Evolutionary conservation across 2,329 filamentous ascomycete species (phyloP).

Genomic region (Xylogone sp.): DNA sequence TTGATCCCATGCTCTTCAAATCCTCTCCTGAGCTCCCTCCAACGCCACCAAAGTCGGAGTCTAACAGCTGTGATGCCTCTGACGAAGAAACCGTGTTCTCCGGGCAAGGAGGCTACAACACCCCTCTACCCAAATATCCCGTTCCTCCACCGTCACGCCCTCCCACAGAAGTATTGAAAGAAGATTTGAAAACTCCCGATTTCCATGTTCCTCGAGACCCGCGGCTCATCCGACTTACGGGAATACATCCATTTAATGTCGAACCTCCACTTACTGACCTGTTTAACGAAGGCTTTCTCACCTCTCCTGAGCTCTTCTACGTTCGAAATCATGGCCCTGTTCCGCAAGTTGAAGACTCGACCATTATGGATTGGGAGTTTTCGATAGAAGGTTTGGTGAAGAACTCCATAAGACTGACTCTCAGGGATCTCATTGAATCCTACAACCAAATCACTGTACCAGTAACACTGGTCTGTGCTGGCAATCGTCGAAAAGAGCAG

Average conservation of each 20-base stretch:
- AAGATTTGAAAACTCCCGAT: conserved; percentile 82
- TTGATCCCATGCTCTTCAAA: not conserved
- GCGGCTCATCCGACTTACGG: conserved; percentile 80
- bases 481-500: conserved; percentile 89
- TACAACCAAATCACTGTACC: conserved; percentile 83
- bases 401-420: conserved; percentile 66
- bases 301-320: conserved; percentile 83
- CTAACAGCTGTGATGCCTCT: conserved; percentile 16
- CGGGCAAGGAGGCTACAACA: not conserved
- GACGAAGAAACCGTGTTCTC: conserved; percentile 5
- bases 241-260: conserved; percentile 86
- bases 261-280: conserved; percentile 78
- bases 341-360: conserved; percentile 67
- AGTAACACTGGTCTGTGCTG: conserved; percentile 85
- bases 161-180: conserved; percentile 60
- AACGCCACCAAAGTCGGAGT: conserved; percentile 25
- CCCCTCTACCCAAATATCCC: conserved; percentile 33
- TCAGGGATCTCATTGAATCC: conserved; percentile 67
- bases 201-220: conserved; percentile 75
- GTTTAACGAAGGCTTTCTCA: conserved; percentile 79
- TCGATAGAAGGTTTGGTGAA: conserved; percentile 81
- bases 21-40: conserved; percentile 16
- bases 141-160: conserved; percentile 62
- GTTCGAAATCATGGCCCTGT: conserved; percentile 88
- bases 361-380: conserved; percentile 77